A percentile compares a stretch with the other conserved stretches of the same genome.
phyloP scores from a whole-genome alignment of 306 rosid species.

The Quercus ilex region DNA sequence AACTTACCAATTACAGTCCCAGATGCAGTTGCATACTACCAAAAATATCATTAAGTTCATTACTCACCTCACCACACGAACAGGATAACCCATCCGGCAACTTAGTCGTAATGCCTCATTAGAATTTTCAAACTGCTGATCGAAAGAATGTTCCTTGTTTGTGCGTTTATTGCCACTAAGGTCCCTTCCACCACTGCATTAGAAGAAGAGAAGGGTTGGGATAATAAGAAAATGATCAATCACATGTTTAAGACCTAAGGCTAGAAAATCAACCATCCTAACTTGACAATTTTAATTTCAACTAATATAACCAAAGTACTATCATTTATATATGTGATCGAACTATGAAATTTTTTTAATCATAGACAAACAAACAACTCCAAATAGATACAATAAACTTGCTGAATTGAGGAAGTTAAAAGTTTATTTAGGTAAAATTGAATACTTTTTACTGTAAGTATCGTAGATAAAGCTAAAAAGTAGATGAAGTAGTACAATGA shows the following conservation, averaged over 20 bases:
- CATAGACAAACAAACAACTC: background rate
- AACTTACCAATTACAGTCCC: background rate
- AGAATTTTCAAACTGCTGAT: slow-evolving; percentile 56
- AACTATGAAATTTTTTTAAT: background rate
- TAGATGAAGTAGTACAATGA: accelerated
- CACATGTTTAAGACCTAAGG: background rate
- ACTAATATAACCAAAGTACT: background rate
- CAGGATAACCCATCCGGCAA: slow-evolving; percentile 73
- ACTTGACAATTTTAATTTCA: background rate
- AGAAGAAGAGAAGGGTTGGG: background rate
- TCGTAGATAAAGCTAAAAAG: accelerated
- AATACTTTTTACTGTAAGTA: accelerated
- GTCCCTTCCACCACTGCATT: slow-evolving; percentile 73
- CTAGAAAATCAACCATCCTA: background rate
- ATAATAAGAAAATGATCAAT: background rate
- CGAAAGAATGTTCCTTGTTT: slow-evolving; percentile 54
- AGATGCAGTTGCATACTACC: background rate
- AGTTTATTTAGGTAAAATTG: accelerated
- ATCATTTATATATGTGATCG: background rate
- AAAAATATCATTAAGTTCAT: background rate
- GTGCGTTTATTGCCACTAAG: slow-evolving; percentile 69
- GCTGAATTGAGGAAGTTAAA: background rate
- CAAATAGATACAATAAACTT: background rate
- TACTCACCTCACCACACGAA: slow-evolving; percentile 71
- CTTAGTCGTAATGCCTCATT: slow-evolving; percentile 67